Base-by-base conservation (phyloP, 345 rosid species). In the Cardiospermum halicacabum region DNA sequence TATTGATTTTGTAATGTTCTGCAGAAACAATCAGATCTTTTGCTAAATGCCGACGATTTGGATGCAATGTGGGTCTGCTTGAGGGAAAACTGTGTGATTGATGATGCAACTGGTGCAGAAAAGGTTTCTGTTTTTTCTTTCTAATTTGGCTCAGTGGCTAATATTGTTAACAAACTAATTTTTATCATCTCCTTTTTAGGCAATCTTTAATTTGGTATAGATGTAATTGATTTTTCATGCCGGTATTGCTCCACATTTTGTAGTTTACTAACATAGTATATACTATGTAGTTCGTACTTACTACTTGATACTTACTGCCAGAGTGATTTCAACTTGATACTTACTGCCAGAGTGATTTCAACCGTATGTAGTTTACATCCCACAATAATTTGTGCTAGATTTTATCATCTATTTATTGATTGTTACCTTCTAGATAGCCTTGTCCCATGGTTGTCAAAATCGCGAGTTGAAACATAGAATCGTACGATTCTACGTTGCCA, bases 51-150 rank as follows among this genome's bases (percentile, higher is more conserved):
- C 11, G 99, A 94, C 77, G 99, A 94, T 77, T 81, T 94, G 70
- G 96, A 93, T 82, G 96, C 96, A 53, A 94, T 94, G 99, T 94
- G 97, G 99, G 87, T 80, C 77, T 94, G 96, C 82, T 81, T 94
- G 75, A 85, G 99, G 76, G 99, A 94, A 72, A 94, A 94, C 62
- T 94, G 99, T 80, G 99, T 94, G 50, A 87, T 94, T 68, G 99
- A 91, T 77, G 99, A 94, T 74, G 91, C 91, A 67, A 94, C 97
- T 56, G 92, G 96, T 66, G 99, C 99, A n/a, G 99, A 94, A 83
- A 94, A 91, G 96, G 99, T 87, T 22, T 60, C 62, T 57, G 26
- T 27, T 40, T 9, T 42, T 5, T 27, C 54, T 16, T 27, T 15
- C 6, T 54, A 61, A 49, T 25, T 25, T 25, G 26, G 36, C 1